Base-by-base conservation (phyloP, 2,329 filamentous ascomycete genomes). In the Alternaria ventricosa region DNA sequence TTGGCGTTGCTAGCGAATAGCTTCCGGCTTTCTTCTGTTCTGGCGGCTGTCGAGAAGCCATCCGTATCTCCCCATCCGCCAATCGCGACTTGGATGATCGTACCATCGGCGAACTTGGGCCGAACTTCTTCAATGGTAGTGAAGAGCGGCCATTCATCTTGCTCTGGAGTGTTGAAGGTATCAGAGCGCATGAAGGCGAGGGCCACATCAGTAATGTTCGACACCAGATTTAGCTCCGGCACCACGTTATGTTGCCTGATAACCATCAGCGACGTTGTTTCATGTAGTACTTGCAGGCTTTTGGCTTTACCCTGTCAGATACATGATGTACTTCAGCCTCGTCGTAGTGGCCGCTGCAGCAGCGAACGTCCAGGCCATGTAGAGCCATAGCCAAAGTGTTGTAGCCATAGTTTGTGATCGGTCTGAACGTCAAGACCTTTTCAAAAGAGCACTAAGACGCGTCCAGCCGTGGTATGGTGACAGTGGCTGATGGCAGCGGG, bases 1-100 rank as follows among this genome's bases (percentile, higher is more conserved):
- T 85, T 87, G 1, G 93, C 85, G 64, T 92, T 91, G 51, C 83
- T 82, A 4, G 90, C 88, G 79, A 90, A 94, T 1, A 79, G 23
- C 33, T 60, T 57, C 22, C 81, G 70, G 82, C 81, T 49, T 87
- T 85, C 7, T 0, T 84, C 82, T 4, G 84, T 84, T 55, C 81
- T 83, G 2, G 89, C 87, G 0, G 86, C 90, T 0, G 54, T 76
- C 0, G 87, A 85, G 69, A 92, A 93, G 0, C 89, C 90, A 5
- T 79, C 77, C 0, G 86, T 89, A 61, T 92, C 88, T 0, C 90
- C 90, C 91, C 91, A 93, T 54, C 91, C 91, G 12, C 91, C 91
- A 67, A 93, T 88, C 8, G 91, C 90, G 20, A 93, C 83, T 88
- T 89, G 64, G 6, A 70, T 43, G 3, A 51, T 45, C 1, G 66